phyloP scores from a whole-genome alignment of 176 grass and related monocot genomes.

The Rhynchospora breviuscula region DNA sequence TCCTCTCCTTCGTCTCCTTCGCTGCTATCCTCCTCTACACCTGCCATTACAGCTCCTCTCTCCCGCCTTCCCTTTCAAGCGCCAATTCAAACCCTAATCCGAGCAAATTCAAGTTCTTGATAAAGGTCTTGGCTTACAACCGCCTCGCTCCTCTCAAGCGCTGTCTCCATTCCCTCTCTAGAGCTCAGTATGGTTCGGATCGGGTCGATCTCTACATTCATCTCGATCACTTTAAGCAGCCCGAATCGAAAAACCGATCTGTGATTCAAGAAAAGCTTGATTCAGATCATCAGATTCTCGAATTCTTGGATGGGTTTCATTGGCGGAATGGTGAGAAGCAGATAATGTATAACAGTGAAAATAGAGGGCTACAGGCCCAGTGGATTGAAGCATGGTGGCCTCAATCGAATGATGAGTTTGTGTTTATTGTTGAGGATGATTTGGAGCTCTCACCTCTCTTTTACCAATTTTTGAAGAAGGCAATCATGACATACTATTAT shows the following conservation, averaged over 20 bases:
- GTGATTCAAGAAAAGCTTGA: constrained; percentile 31
- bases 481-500: constrained; percentile 78
- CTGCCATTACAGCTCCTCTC: constrained; percentile 30
- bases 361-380: constrained; percentile 83
- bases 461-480: constrained; percentile 60
- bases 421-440: constrained; percentile 91
- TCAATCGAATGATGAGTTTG: constrained; percentile 80
- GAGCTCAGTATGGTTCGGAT: constrained; percentile 71
- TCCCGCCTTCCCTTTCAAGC: constrained; percentile 2
- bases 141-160: constrained; percentile 58
- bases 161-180: constrained; percentile 72
- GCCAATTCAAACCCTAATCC: background rate
- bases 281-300: constrained; percentile 50
- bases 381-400: constrained; percentile 99
- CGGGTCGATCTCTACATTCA: constrained; percentile 68
- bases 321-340: constrained; percentile 78
- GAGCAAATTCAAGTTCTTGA: constrained; percentile 50
- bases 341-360: constrained; percentile 55
- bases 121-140: constrained; percentile 81
- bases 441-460: constrained; percentile 85
- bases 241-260: constrained; percentile 2
- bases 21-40: constrained; percentile 31
- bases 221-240: constrained; percentile 53
- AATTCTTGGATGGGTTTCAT: constrained; percentile 39
- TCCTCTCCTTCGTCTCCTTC: constrained; percentile 31